Base-by-base conservation (phyloP, 164 flowering plant genomes). In the Euptelea pleiosperma region DNA sequence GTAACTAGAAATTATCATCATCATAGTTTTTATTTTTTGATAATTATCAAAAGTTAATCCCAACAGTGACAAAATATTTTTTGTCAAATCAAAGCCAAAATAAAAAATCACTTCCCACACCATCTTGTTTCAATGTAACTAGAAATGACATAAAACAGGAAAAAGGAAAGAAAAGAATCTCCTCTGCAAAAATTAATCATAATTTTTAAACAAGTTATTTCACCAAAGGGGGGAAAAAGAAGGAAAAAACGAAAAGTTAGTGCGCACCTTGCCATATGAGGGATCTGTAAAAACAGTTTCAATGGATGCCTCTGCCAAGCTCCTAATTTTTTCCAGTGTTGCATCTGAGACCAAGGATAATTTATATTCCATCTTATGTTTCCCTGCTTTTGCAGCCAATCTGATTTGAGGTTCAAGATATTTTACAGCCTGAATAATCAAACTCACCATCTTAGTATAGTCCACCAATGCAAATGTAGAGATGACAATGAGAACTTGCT, bases 201-300 rank as follows among this genome's bases (percentile, higher is more conserved):
- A 40, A 3, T 55, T 29, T n/a, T 30, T 26, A 16, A 15, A 35
- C 33, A 50, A 37, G 26, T 14, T 44, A 34, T 14, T 37, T 10
- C 26, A 16, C 28, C 28, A 29, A 12, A 18, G 8, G 25, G 18
- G 11, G 4, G 26, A 35, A 34, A 44, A 19, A 25, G 3, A 21
- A 33, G 28, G 16, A 61, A 6, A 4, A 55, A 67, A 24, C 12
- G 5, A 36, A 51, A 30, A 21, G n/a, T 42, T 29, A 15, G 6
- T 21, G 37, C 30, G 63, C 70, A 91, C 97, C 96, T 93, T 93
- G 63, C 99, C 99, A 77, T 88, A 91, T 4, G 77, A 56, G 19
- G 95, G 85, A 77, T 91, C 96, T 10, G 96, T 79, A 58, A 94
- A 94, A 72, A 94, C 89, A 73, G 84, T 75, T 70, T 83, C 85